Conservation (phyloP, 768 basidiomycete species). For the Leccinum aurantiacum region DNA sequence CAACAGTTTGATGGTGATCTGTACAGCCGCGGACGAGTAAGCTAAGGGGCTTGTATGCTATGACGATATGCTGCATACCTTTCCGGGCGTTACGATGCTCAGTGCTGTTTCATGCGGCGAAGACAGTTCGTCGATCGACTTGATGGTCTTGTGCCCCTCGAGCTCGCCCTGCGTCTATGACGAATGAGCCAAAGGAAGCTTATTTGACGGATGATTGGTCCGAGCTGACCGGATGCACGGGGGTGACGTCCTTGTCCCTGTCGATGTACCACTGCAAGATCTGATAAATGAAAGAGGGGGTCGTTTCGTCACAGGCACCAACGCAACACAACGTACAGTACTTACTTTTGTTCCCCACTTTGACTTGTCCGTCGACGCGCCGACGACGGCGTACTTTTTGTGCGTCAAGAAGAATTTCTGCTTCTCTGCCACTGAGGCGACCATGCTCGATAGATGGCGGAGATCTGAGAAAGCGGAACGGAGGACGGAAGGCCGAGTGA, state of each 20-base stretch:
- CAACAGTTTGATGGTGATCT: conserved; percentile 72
- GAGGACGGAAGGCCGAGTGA: conserved; percentile 5
- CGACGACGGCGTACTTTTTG: conserved; percentile 72
- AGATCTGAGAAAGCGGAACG: conserved; percentile 6
- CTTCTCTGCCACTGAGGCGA: conserved; percentile 39
- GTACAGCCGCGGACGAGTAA: not conserved
- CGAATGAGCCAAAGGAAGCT: not conserved
- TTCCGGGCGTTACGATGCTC: conserved; percentile 76
- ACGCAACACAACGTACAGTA: too few relatives aligned
- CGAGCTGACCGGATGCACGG: conserved; percentile 67
- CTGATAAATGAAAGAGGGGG: conserved; percentile 26
- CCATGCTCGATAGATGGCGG: conserved; percentile 22
- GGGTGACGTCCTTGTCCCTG: conserved; percentile 59
- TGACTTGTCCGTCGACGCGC: conserved; percentile 74
- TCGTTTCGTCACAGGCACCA: not conserved
- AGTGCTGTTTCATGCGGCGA: conserved; percentile 67
- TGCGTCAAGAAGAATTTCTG: conserved; percentile 57
- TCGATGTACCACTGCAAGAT: conserved; percentile 76
- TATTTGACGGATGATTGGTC: not conserved
- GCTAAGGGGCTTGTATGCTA: not conserved
- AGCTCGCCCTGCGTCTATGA: conserved; percentile 67
- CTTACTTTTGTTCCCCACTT: conserved; percentile 78
- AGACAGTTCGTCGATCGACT: conserved; percentile 54
- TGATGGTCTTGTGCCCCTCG: conserved; percentile 61
- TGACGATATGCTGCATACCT: conserved; percentile 38